These are phyloP conservation scores for Aschersonia sp. DNA, from an alignment of 2,329 filamentous ascomycete species.

Conservation along the genomic window DNA sequence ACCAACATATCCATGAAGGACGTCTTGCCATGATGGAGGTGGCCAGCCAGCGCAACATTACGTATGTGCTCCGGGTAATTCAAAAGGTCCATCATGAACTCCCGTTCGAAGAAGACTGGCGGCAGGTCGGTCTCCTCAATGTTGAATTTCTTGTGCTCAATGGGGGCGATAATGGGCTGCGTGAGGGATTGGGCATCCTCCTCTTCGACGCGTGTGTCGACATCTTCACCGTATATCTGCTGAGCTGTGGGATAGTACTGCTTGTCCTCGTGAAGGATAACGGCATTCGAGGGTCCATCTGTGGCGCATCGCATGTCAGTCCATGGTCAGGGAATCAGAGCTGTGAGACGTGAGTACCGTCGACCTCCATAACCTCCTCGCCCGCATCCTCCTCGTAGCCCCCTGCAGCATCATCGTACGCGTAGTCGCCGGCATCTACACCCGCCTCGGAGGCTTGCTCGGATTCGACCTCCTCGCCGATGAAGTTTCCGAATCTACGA, in stretches of 20 bases:
- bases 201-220: conserved; percentile 91
- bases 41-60: conserved; percentile 82
- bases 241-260: conserved; percentile 98
- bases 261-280: conserved; percentile 97
- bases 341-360: conserved; percentile 37
- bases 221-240: conserved; percentile 86
- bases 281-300: conserved; percentile 84
- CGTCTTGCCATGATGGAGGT: conserved; percentile 95
- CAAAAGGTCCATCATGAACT: conserved; percentile 92
- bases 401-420: conserved; percentile 64
- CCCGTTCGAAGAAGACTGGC: conserved; percentile 71
- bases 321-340: neutral
- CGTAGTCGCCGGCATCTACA: conserved; percentile 60
- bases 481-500: conserved; percentile 87
- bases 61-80: conserved; percentile 90
- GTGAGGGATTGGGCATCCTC: conserved; percentile 90
- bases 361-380: conserved; percentile 88
- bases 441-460: conserved; percentile 74
- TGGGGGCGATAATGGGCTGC: conserved; percentile 83
- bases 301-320: conserved; percentile 4
- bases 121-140: conserved; percentile 86
- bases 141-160: conserved; percentile 91
- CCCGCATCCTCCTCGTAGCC: conserved; percentile 47
- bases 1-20: conserved; percentile 98
- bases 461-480: conserved; percentile 76